These are phyloP conservation scores for Fusarium floridanum DNA, from an alignment of 2,329 filamentous ascomycete genomes.

Conservation along the genomic window DNA sequence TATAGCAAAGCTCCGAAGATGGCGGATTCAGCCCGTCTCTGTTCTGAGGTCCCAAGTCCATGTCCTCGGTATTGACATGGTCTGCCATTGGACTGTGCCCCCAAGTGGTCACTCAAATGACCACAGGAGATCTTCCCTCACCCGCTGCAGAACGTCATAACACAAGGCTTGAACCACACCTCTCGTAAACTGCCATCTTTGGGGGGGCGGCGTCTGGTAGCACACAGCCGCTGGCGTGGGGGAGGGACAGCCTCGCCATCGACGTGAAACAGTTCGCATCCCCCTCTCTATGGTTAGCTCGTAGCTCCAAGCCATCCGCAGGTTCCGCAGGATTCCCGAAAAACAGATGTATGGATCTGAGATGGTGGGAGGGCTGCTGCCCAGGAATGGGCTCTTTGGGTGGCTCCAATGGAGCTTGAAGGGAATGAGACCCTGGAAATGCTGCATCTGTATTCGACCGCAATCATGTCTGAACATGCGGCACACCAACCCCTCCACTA, in stretches of 20 bases:
- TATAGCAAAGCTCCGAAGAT: slow-evolving; percentile 15
- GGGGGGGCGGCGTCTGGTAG: slow-evolving; percentile 12
- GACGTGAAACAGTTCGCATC: slow-evolving; percentile 29
- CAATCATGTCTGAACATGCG: slow-evolving; percentile 42
- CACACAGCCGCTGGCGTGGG: slow-evolving; percentile 21
- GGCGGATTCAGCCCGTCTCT: slow-evolving; percentile 30
- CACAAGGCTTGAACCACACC: slow-evolving; percentile 12
- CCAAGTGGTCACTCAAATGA: slow-evolving; percentile 24
- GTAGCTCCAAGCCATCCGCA: slow-evolving; percentile 22
- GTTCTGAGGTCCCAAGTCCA: slow-evolving; percentile 45
- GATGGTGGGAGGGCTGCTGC: slow-evolving; percentile 39
- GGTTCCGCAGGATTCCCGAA: slow-evolving; percentile 33
- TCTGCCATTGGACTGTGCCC: slow-evolving; percentile 32
- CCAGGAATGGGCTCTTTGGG: slow-evolving; percentile 20
- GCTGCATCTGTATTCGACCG: slow-evolving; percentile 41
- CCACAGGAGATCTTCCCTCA: slow-evolving; percentile 19
- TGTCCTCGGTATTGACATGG: slow-evolving; percentile 47
- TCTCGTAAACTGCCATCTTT: slow-evolving; percentile 24
- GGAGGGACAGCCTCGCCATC: slow-evolving; percentile 27
- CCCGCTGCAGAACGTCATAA: slow-evolving; percentile 31
- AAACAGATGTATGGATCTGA: slow-evolving; percentile 32
- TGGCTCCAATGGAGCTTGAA: slow-evolving; percentile 36
- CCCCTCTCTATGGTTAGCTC: slow-evolving; percentile 10
- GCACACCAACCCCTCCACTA: slow-evolving; percentile 46
- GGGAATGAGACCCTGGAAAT: slow-evolving; percentile 36